Percentiles rank a stretch among this genome's conserved stretches.
These are phyloP conservation scores for Neopestalotiopsis rosae DNA, from an alignment of 2,329 filamentous ascomycete species.

Conservation along the genomic window DNA sequence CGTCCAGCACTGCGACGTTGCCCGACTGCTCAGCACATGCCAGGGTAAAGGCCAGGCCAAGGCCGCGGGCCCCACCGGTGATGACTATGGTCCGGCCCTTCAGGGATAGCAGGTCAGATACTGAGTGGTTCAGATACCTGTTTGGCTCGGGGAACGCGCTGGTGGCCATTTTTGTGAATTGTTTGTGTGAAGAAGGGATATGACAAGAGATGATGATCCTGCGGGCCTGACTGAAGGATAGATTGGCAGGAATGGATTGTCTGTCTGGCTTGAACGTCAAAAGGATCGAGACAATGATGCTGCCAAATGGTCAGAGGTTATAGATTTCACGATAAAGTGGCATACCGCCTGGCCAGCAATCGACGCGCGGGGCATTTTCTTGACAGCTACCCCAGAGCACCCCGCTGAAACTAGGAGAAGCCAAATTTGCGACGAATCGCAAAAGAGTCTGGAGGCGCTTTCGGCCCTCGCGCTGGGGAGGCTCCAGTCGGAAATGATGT, in stretches of 20 bases:
- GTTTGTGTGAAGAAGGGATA: neutral
- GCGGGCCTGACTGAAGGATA: too few species aligned
- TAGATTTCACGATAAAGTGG: neutral
- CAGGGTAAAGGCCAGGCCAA: constrained; percentile 54
- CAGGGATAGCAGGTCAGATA: constrained; percentile 48
- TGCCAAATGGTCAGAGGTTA: neutral
- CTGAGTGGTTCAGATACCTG: constrained; percentile 20
- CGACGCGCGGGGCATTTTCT: neutral
- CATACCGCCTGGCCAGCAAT: neutral
- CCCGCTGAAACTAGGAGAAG: neutral
- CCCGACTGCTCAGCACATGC: constrained; percentile 55
- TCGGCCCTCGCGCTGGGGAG: too few species aligned
- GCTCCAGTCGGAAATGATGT: neutral
- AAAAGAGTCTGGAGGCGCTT: neutral
- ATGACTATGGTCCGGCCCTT: constrained; percentile 50
- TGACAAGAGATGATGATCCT: neutral
- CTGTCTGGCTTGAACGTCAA: neutral
- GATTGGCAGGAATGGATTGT: too few species aligned
- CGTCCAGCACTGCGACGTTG: constrained; percentile 53
- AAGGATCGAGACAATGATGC: neutral
- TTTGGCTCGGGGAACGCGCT: constrained; percentile 12
- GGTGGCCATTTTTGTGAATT: constrained; percentile 1
- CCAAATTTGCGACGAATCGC: neutral
- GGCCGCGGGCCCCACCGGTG: constrained; percentile 56
- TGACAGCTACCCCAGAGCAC: neutral